Percentiles rank a stretch among this genome's conserved stretches.
These are phyloP conservation scores for Thymus mandschuricus DNA, from an alignment of 257 asterid genomes.

Conservation along the genomic window DNA sequence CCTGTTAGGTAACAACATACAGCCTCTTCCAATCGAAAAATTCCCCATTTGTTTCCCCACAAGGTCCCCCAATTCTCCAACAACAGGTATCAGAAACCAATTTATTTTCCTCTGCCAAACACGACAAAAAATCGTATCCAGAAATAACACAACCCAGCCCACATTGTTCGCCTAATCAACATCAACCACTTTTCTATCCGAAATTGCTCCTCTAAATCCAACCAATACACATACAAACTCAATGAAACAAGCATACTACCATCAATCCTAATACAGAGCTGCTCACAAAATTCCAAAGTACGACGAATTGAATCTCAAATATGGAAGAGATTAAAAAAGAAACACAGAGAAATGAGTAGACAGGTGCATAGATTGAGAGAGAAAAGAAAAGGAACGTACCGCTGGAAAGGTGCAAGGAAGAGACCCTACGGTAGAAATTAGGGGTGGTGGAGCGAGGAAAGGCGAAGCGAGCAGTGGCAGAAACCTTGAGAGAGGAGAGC, in stretches of 20 bases:
- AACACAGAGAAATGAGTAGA: background rate
- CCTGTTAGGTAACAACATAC: background rate
- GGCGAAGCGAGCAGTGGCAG: constrained; percentile 49
- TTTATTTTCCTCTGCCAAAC: constrained; percentile 3
- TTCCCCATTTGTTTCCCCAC: background rate
- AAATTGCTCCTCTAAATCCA: constrained; percentile 21
- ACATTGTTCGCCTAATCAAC: background rate
- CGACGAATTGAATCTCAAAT: background rate
- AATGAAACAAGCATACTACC: background rate
- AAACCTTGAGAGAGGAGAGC: constrained; percentile 60
- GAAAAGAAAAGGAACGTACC: constrained; percentile 39
- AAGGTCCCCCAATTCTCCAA: background rate
- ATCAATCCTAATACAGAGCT: background rate
- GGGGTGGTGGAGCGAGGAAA: constrained; percentile 38
- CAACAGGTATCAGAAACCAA: background rate
- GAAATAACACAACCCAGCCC: constrained; percentile 15
- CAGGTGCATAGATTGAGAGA: background rate
- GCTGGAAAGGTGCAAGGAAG: constrained; percentile 44
- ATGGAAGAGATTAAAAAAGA: background rate
- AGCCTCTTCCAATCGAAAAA: background rate
- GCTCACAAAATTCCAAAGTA: constrained; percentile 5
- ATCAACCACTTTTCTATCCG: constrained; percentile 14
- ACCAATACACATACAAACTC: constrained; percentile 20
- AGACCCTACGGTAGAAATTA: constrained; percentile 40
- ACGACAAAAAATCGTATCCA: background rate